These are phyloP conservation scores for Albophoma yamanashiensis DNA, from an alignment of 2,329 filamentous ascomycete species.

Conservation along the genomic window DNA sequence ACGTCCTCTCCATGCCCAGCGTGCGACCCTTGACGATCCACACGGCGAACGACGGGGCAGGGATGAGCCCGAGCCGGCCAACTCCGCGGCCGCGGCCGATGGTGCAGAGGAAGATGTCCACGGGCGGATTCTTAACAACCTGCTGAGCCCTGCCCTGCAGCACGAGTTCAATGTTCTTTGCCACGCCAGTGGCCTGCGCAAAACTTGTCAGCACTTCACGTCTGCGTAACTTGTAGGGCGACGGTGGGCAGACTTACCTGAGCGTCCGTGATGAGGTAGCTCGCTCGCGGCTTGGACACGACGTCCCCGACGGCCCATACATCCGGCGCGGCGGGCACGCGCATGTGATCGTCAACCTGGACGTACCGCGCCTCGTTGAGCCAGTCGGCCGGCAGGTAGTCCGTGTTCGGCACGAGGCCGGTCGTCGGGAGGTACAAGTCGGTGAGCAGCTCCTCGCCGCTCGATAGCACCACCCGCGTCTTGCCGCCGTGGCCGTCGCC, in stretches of 20 bases:
- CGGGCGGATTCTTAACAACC: conserved; percentile 32
- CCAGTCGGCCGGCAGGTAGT: conserved; percentile 34
- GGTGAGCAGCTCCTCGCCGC: conserved; percentile 35
- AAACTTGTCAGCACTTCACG: not conserved
- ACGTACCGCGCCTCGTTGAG: conserved; percentile 34
- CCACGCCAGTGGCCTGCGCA: conserved; percentile 34
- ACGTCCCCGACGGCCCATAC: conserved; percentile 46
- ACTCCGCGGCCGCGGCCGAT: conserved; percentile 38
- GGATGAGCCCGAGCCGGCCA: conserved; percentile 35
- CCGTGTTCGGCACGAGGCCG: conserved; percentile 44
- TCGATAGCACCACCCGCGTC: conserved; percentile 35
- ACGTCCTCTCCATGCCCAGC: conserved; percentile 31
- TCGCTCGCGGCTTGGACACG: conserved; percentile 39
- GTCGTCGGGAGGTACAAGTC: conserved; percentile 48
- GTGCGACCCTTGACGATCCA: conserved; percentile 42
- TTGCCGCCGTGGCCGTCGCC: conserved; percentile 25
- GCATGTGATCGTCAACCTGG: conserved; percentile 38
- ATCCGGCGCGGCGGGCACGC: conserved; percentile 30
- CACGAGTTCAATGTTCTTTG: conserved; percentile 40
- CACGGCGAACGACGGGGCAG: conserved; percentile 38
- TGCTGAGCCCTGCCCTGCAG: conserved; percentile 32
- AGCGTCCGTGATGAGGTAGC: conserved; percentile 50
- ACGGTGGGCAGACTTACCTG: conserved; percentile 25
- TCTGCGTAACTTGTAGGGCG: not conserved
- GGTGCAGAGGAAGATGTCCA: conserved; percentile 38